Base-by-base conservation (phyloP, 495 filamentous ascomycete species). In the Baudoinia panamericana region DNA sequence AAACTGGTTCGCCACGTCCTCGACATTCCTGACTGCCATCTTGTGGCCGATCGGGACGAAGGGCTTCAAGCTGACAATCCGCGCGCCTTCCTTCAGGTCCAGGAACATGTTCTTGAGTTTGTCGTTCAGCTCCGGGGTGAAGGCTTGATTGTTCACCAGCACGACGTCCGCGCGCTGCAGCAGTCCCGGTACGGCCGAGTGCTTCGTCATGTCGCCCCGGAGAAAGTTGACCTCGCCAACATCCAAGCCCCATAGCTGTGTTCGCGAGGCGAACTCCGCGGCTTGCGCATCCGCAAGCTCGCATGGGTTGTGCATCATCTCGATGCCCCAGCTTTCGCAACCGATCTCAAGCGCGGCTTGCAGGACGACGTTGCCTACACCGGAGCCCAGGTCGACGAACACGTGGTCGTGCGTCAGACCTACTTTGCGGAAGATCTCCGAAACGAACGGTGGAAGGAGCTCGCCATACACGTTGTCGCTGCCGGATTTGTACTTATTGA, bases 141-240 rank as follows among this genome's bases (percentile, higher is more conserved):
- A 97, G 16, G 82, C 90, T 61, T 96, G 83, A 60, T 96, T 97
- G 65, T 97, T 97, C 47, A 96, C 87, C 22, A 97, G 69, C 17
- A 97, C 72, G 19, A 95, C 84, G 57, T 97, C 90, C 2, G 88
- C 86, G 33, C 76, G 71, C 56, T 81, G 78, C 20, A 97, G 63
- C 19, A 80, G 71, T 25, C 71, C 68, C 33, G 76, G 63, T 18
- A 94, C 84, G 39, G 65, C 70, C 17, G 75, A 57, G 51, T 80
- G 81, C 50, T 74, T 72, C 21, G 88, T 70, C 54, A 97, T 94
- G 50, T 94, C 84, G 24, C 87, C 90, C 10, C 71, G 69, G 45
- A 88, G 74, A 3, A 97, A 74, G 36, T 76, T 68, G n/a, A 88
- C 82, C 26, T 71, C 66, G 30, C 92, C 92, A 8, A 75, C 71